Conservation (phyloP, 805 yeast species). For the Lipomyces yamadae region DNA sequence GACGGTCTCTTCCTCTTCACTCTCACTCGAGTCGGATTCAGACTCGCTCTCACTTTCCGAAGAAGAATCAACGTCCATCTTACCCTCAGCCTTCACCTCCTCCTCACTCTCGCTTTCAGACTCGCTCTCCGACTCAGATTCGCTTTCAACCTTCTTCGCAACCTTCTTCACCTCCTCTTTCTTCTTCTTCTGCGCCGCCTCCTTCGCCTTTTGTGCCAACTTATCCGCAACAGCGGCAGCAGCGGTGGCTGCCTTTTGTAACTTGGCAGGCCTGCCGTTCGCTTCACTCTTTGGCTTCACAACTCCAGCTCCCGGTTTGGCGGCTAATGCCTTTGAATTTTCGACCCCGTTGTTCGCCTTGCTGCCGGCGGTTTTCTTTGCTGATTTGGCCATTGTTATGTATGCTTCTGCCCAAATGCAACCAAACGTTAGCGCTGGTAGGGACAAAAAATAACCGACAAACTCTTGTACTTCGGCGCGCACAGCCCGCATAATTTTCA, state of each 20-base stretch:
- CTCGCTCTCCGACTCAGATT: constrained; percentile 35
- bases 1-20: constrained; percentile 36
- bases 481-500: no score
- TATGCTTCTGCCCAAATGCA: no score
- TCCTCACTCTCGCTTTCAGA: neutral
- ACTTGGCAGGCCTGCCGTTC: constrained; percentile 32
- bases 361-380: constrained; percentile 6
- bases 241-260: constrained; percentile 39
- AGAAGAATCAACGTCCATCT: constrained; percentile 16
- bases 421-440: no score
- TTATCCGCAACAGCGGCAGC: constrained; percentile 44
- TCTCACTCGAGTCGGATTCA: constrained; percentile 20
- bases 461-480: no score
- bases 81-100: constrained; percentile 23
- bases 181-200: constrained; percentile 37
- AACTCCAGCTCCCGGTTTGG: constrained; percentile 36
- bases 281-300: constrained; percentile 38
- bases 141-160: constrained; percentile 20
- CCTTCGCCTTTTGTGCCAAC: constrained; percentile 41
- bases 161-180: constrained; percentile 12
- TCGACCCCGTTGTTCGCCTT: constrained; percentile 1
- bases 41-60: constrained; percentile 29
- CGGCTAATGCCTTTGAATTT: constrained; percentile 32
- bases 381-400: constrained; percentile 28
- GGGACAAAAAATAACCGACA: no score